Evolutionary conservation across 371 early-diverging fungal species (phyloP).

Genomic region (Catenaria anguillulae): DNA sequence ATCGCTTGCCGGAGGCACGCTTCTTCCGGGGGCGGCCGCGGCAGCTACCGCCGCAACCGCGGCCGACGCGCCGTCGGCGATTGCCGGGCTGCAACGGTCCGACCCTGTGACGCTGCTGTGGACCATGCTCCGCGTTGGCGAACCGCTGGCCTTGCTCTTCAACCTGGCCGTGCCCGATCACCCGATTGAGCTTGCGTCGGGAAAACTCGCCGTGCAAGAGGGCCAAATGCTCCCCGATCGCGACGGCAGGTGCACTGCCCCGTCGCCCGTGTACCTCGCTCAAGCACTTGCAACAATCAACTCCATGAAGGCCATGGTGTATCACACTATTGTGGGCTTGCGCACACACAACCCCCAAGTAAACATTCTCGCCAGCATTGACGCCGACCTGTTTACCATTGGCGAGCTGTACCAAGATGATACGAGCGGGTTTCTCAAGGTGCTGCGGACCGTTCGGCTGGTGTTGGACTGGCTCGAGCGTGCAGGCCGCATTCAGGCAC

Average conservation of each 20-base stretch:
- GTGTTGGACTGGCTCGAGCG: conserved; percentile 53
- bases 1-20: too few relatives aligned
- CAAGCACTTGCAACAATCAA: conserved; percentile 46
- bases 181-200: conserved; percentile 32
- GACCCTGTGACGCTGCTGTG: conserved; percentile 80
- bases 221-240: conserved; percentile 37
- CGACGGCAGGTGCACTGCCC: conserved; percentile 34
- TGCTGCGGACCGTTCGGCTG: conserved; percentile 50
- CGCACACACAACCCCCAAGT: too few relatives aligned
- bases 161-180: conserved; percentile 48
- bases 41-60: neutral
- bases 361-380: conserved; percentile 10
- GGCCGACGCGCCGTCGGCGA: too few relatives aligned
- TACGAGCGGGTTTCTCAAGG: conserved; percentile 90
- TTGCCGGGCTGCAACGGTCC: too few relatives aligned
- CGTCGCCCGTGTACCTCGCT: neutral
- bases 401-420: conserved; percentile 81
- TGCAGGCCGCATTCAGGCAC: conserved; percentile 42
- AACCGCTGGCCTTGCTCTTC: conserved; percentile 64
- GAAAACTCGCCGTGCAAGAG: conserved; percentile 39
- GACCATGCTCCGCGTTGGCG: conserved; percentile 76
- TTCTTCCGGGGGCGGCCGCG: conserved; percentile 9
- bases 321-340: conserved; percentile 60
- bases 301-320: conserved; percentile 68
- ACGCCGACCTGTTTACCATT: conserved; percentile 73